Evolutionary conservation across 2,329 filamentous ascomycete genomes (phyloP), one percentile per base, ranked within the genome.

Genomic region (Didymella segeticola): DNA sequence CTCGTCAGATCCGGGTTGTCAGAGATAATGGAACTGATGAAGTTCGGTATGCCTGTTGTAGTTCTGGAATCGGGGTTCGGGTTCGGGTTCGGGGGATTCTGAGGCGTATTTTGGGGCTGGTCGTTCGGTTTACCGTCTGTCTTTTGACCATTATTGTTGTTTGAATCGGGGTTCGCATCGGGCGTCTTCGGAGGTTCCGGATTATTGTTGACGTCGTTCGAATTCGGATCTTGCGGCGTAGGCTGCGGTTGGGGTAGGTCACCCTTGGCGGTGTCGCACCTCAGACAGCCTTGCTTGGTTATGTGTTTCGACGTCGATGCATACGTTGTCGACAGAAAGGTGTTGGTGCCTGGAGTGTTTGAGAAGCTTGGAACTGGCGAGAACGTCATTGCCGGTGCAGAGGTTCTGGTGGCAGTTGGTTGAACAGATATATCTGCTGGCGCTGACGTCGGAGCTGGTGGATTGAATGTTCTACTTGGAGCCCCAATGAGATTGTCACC

Each of bases 261-360:
- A 15, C 38, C 47, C 10, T 31, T 23, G 4, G 47, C 43, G 20
- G 43, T 42, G 26, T 53, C 47, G 26, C 63, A 63, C 43, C 63
- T 60, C 42, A 72, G 49, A 52, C 69, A 71, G 14, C 67, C 68
- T 26, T 51, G 53, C 27, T 61, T 56, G 8, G 69, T 69, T 9
- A 69, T 47, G 25, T 72, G 64, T 19, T 61, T 67, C 2, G 65
- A 66, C 1, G 67, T 71, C 9, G 64, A 57, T 33, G 48, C 53
- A 29, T 58, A 69, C 2, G 61, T 65, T n/a, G 62, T 68, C 12
- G 62, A 63, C 2, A 73, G 41, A 36, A 56, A 73, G 4, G 67
- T 70, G 2, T 66, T 57, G 10, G 57, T 47, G n/a, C 62, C 27
- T 55, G 53, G 42, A 47, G 58, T 2, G 58, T 53, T 43, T 17